A percentile compares a stretch with the other conserved stretches of the same genome.
These are phyloP conservation scores for Pythium angustatum DNA, from an alignment of 352 stramenopile species.

Conservation along the genomic window DNA sequence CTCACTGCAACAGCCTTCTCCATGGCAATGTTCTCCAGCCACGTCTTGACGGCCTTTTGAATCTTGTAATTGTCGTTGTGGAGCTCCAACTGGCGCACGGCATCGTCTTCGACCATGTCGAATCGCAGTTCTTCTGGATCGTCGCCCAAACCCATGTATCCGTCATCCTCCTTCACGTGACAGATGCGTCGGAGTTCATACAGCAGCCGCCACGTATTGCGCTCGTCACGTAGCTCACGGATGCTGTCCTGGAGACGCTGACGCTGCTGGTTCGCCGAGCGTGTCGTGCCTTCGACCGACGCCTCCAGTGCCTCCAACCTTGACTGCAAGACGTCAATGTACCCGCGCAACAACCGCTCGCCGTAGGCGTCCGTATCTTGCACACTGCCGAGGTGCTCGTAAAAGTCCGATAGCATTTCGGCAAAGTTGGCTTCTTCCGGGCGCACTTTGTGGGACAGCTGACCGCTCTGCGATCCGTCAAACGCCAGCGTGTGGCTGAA, in stretches of 20 bases:
- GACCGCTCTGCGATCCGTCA: slow-evolving; percentile 34
- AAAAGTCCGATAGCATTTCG: slow-evolving; percentile 76
- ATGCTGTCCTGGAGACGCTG: slow-evolving; percentile 52
- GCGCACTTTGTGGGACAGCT: slow-evolving; percentile 58
- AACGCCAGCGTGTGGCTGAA: slow-evolving; percentile 51
- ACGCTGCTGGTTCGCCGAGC: slow-evolving; percentile 20
- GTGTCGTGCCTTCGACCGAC: slow-evolving; percentile 24
- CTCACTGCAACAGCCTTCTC: slow-evolving; percentile 63
- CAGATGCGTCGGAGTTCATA: slow-evolving; percentile 76
- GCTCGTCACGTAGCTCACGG: slow-evolving; percentile 70
- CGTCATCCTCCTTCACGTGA: slow-evolving; percentile 38
- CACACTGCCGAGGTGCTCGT: slow-evolving; percentile 66
- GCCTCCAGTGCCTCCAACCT: slow-evolving; percentile 58
- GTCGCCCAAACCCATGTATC: slow-evolving; percentile 30
- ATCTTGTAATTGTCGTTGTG: slow-evolving; percentile 69
- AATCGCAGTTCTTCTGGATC: slow-evolving; percentile 55
- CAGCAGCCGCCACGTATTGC: slow-evolving; percentile 83
- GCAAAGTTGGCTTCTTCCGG: slow-evolving; percentile 79
- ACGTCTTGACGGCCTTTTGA: slow-evolving; percentile 68
- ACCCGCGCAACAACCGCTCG: slow-evolving; percentile 70
- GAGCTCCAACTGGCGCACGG: slow-evolving; percentile 57
- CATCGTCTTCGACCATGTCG: slow-evolving; percentile 82
- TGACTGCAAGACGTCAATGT: slow-evolving; percentile 76
- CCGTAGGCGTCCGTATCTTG: slow-evolving; percentile 73
- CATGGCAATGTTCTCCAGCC: slow-evolving; percentile 81